These are phyloP conservation scores for Scenedesmus sp. DNA, from an alignment of 163 green algal genomes.

Conservation along the genomic window DNA sequence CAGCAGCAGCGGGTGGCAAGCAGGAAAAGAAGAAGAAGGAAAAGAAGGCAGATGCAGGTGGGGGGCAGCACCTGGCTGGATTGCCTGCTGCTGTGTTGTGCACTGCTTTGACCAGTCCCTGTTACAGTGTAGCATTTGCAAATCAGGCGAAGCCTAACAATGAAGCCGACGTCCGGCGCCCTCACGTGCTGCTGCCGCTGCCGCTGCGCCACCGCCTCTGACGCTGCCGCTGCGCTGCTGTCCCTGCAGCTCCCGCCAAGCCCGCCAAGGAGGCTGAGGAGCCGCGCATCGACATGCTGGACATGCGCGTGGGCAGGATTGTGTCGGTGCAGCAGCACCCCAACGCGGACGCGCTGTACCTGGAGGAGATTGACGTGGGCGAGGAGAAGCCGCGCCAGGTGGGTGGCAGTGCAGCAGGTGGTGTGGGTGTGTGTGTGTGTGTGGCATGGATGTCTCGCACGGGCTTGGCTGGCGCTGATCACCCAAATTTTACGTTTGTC, in stretches of 20 bases:
- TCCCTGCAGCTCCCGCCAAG: not conserved
- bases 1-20: slow-evolving; percentile 32
- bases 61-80: not conserved
- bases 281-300: slow-evolving; percentile 76
- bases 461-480: too few relatives aligned
- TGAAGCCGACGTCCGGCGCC: too few relatives aligned
- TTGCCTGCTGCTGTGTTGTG: not conserved
- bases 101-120: not conserved
- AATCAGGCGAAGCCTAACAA: too few relatives aligned
- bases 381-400: slow-evolving; percentile 89
- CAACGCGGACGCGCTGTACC: slow-evolving; percentile 93
- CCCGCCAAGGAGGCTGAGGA: slow-evolving; percentile 58
- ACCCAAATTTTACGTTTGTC: too few relatives aligned
- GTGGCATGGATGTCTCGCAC: too few relatives aligned
- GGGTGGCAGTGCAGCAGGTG: not conserved
- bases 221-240: not conserved
- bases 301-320: slow-evolving; percentile 88
- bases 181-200: not conserved
- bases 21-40: slow-evolving; percentile 59
- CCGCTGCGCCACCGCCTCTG: not conserved
- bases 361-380: slow-evolving; percentile 98
- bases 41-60: slow-evolving; percentile 44
- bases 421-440: too few relatives aligned
- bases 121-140: too few relatives aligned
- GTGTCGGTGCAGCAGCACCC: slow-evolving; percentile 81